phyloP scores from a whole-genome alignment of 2,329 filamentous ascomycete genomes.

The Monosporascus sp. region DNA sequence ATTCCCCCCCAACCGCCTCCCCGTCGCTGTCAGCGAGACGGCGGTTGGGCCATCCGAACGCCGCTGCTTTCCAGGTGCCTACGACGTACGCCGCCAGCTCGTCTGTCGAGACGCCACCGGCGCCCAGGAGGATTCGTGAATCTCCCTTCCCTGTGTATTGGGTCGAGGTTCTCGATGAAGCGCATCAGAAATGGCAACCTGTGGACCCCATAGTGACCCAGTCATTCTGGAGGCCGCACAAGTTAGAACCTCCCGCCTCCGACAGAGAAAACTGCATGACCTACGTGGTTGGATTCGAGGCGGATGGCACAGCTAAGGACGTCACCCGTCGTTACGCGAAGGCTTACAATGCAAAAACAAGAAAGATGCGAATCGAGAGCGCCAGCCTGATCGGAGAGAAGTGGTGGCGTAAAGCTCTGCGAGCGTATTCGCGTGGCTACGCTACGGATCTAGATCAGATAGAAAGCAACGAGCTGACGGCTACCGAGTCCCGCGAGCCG shows the following conservation, averaged over 20 bases:
- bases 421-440: conserved; percentile 37
- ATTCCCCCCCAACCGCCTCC: conserved; percentile 24
- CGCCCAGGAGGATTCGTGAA: conserved; percentile 51
- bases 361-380: conserved; percentile 70
- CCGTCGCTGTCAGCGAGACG: conserved; percentile 33
- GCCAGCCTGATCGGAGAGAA: conserved; percentile 40
- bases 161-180: conserved; percentile 85
- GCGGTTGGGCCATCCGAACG: conserved; percentile 49
- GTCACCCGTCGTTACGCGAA: conserved; percentile 86
- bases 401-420: conserved; percentile 52
- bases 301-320: conserved; percentile 71
- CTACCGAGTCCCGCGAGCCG: conserved; percentile 67
- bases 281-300: conserved; percentile 83
- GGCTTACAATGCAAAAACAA: conserved; percentile 85
- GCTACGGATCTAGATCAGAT: conserved; percentile 70
- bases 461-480: conserved; percentile 71
- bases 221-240: conserved; percentile 66
- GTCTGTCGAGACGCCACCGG: conserved; percentile 26
- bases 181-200: conserved; percentile 86
- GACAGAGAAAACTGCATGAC: conserved; percentile 71
- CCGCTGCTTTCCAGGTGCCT: conserved; percentile 48
- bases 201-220: conserved; percentile 80
- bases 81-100: conserved; percentile 30
- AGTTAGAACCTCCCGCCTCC: conserved; percentile 75
- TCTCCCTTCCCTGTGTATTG: conserved; percentile 83